phyloP scores from a whole-genome alignment of 169 alveolate species.

The Plasmodium knowlesi region DNA sequence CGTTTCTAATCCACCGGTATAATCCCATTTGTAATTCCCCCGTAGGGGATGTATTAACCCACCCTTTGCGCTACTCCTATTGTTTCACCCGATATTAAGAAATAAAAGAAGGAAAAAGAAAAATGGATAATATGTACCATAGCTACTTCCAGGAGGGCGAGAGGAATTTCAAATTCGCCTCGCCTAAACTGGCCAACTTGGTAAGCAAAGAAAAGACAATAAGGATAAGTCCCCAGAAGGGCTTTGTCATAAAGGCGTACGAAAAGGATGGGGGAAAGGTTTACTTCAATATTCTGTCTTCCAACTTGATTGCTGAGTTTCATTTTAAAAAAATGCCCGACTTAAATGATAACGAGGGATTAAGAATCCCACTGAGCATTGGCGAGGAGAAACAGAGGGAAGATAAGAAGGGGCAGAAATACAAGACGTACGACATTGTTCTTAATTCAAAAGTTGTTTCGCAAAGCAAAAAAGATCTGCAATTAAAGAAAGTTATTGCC shows the following conservation, averaged over 20 bases:
- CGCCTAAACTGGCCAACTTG: conserved; percentile 14
- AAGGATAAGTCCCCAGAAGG: conserved; percentile 73
- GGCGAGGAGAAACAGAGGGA: conserved; percentile 73
- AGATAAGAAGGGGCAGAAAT: conserved; percentile 73
- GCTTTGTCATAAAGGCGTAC: conserved; percentile 74
- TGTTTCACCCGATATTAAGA: not conserved
- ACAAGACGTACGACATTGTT: conserved; percentile 72
- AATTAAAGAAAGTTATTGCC: conserved; percentile 69
- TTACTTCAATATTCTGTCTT: conserved; percentile 57
- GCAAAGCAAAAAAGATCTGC: conserved; percentile 36
- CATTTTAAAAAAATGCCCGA: conserved; percentile 69
- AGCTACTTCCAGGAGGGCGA: not conserved
- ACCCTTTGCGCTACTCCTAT: not conserved
- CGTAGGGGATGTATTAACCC: not conserved
- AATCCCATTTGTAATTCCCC: not conserved
- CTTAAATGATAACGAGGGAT: conserved; percentile 49
- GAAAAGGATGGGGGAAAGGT: conserved; percentile 73
- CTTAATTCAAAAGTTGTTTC: conserved; percentile 61
- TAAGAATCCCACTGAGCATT: conserved; percentile 75
- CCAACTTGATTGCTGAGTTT: conserved; percentile 65
- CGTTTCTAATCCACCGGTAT: not conserved
- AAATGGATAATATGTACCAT: conserved; percentile 22
- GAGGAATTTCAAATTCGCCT: conserved; percentile 33
- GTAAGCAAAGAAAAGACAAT: conserved; percentile 35
- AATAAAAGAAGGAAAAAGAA: not conserved